phyloP scores from a whole-genome alignment of 176 grass and related monocot species.

The Saccharum spontaneum region DNA sequence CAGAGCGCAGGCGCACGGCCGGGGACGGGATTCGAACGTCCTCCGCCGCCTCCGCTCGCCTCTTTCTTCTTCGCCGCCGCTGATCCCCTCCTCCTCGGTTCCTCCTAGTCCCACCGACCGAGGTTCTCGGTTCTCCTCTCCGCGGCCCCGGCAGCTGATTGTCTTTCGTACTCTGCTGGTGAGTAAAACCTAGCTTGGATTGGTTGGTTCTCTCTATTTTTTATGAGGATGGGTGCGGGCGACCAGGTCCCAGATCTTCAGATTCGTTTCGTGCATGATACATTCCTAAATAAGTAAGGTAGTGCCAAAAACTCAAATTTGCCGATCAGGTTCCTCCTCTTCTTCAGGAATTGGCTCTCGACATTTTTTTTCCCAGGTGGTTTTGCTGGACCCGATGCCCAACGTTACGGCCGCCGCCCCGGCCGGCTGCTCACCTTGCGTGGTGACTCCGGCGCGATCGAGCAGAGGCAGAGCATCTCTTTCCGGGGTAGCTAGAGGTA shows the following conservation, averaged over 20 bases:
- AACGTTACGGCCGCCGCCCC: neutral
- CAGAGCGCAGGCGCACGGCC: neutral
- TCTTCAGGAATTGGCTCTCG: neutral
- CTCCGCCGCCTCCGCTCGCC: neutral
- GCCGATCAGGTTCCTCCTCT: neutral
- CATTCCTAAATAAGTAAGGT: neutral
- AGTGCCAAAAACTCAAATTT: neutral
- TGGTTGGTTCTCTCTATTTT: neutral
- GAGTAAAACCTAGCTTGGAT: neutral
- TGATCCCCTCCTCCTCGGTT: neutral
- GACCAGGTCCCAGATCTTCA: neutral
- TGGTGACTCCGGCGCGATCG: neutral
- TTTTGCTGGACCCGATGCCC: conserved; percentile 5
- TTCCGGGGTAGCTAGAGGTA: neutral
- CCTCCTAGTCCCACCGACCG: neutral
- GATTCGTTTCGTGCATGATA: neutral
- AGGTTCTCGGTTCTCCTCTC: neutral
- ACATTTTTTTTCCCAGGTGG: neutral
- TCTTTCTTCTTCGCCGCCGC: neutral
- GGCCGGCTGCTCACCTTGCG: neutral
- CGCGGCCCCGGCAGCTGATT: neutral
- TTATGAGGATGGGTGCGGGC: neutral
- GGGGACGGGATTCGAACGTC: neutral
- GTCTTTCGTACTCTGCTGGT: neutral
- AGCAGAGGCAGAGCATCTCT: neutral